Base-by-base conservation (phyloP, 306 rosid genomes). In the Inga oerstediana region DNA sequence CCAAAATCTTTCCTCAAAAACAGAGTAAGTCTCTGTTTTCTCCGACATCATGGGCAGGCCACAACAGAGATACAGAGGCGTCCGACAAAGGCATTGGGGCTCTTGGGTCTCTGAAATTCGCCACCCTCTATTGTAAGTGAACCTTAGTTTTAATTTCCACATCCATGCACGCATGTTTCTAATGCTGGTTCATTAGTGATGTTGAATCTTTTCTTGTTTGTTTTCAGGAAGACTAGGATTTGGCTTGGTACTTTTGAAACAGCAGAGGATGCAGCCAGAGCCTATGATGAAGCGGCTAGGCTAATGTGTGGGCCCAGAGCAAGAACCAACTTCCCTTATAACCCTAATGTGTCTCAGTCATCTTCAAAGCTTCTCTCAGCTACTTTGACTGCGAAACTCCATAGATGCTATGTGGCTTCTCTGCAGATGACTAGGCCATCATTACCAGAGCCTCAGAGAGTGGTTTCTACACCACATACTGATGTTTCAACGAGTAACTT, bases 91-190 rank as follows among this genome's bases (percentile, higher is more conserved):
- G 91, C 99, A 96, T 39, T 96, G 99, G 99, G 99, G 99, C 72
- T 96, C 99, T 66, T 96, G 99, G 99, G 99, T 96, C 77, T 96
- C 99, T 1, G 99, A 96, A 86, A 96, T 96, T 82, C 95, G 99
- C 49, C 99, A 96, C 75, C 99, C 99, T 27, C 86, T 96, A 34
- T 81, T 96, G 99, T 96, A 90, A 87, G 98, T 76, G 17, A 20
- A 78, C 67, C 74, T 34, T 11, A 2, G 3, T 70, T 0, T 35
- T 15, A 4, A 8, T 49, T 69, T 75, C 37, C 17, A 46, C 45
- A 72, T 45, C 77, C 81, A 68, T 32, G 39, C 83, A 54, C 43
- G 20, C 37, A 1, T 22, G 37, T 62, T 10, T 65, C 71, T 65
- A 43, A 32, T 32, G 34, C 67, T 80, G 76, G 72, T 67, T 15